These are phyloP conservation scores for Backusella westeae DNA, from an alignment of 192 early-diverging fungal species.

Conservation along the genomic window DNA sequence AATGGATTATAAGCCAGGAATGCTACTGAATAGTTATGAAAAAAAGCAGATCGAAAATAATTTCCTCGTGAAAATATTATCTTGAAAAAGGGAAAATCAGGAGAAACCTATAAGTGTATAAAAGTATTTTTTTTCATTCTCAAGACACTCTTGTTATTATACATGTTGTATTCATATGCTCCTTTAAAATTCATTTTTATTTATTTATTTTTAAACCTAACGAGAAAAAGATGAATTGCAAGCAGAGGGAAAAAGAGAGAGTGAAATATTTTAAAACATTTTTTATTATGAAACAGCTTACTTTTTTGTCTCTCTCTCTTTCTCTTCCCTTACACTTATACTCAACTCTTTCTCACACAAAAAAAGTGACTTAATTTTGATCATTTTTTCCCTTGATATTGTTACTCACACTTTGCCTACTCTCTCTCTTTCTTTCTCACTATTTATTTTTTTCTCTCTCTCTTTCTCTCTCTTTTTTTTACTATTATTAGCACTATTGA, in stretches of 20 bases:
- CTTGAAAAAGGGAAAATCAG: conserved; percentile 1
- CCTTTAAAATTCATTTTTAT: background rate
- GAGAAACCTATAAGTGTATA: background rate
- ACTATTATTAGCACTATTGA: conserved; percentile 1
- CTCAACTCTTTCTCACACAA: background rate
- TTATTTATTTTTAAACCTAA: background rate
- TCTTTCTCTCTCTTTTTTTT: background rate
- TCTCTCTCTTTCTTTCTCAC: background rate
- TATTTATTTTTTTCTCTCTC: background rate
- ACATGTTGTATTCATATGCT: background rate
- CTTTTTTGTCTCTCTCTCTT: background rate
- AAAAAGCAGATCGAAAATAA: background rate
- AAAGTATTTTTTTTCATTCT: conserved; percentile 1
- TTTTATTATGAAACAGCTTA: background rate
- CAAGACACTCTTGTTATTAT: background rate
- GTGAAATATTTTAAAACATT: background rate
- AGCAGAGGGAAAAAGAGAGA: background rate
- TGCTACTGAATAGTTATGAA: background rate
- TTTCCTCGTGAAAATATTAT: background rate
- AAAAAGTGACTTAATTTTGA: conserved; percentile 8
- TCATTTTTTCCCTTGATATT: conserved; percentile 3
- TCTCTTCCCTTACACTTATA: background rate
- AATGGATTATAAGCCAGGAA: background rate
- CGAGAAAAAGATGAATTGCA: background rate
- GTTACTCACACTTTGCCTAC: background rate